Conservation (phyloP, 2,329 filamentous ascomycete genomes). For the Pyricularia grisea region DNA sequence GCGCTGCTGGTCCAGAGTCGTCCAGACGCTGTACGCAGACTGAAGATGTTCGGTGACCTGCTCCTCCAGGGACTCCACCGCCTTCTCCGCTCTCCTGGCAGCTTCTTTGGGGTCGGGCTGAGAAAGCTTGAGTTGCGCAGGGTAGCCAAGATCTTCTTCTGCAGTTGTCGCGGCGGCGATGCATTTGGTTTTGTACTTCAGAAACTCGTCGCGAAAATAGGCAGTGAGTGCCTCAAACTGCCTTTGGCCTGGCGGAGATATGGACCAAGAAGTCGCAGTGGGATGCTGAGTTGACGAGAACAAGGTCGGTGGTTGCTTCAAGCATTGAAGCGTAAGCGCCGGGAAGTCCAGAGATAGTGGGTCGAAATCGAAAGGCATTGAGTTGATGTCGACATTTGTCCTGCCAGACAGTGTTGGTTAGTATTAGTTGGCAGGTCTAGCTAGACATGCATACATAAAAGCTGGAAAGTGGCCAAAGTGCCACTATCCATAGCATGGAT, state of each 20-base stretch:
- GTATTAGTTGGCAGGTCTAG: not conserved
- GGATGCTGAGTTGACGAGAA: constrained; percentile 75
- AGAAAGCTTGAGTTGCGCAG: constrained; percentile 27
- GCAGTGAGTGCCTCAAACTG: constrained; percentile 64
- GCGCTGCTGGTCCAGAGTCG: constrained; percentile 45
- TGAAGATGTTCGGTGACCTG: constrained; percentile 66
- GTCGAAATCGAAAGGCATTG: constrained; percentile 68
- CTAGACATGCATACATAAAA: not conserved
- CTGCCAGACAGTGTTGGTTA: constrained; percentile 21
- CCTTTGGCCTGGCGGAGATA: constrained; percentile 62
- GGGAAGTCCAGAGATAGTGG: constrained; percentile 80
- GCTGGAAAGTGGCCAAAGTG: not conserved
- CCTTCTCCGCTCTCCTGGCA: constrained; percentile 36
- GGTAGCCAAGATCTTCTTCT: constrained; percentile 41
- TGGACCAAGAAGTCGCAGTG: constrained; percentile 71
- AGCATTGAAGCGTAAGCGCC: constrained; percentile 69
- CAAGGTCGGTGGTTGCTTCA: constrained; percentile 71
- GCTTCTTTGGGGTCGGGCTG: constrained; percentile 35
- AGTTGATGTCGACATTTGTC: constrained; percentile 43
- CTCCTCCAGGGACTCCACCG: constrained; percentile 53
- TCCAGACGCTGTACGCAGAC: constrained; percentile 73
- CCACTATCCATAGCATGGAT: not conserved
- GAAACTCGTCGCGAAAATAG: constrained; percentile 59
- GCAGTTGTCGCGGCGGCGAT: constrained; percentile 38
- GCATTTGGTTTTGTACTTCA: constrained; percentile 50